phyloP scores from a whole-genome alignment of 495 filamentous ascomycete species.

The Opeltia flavorubescens region DNA sequence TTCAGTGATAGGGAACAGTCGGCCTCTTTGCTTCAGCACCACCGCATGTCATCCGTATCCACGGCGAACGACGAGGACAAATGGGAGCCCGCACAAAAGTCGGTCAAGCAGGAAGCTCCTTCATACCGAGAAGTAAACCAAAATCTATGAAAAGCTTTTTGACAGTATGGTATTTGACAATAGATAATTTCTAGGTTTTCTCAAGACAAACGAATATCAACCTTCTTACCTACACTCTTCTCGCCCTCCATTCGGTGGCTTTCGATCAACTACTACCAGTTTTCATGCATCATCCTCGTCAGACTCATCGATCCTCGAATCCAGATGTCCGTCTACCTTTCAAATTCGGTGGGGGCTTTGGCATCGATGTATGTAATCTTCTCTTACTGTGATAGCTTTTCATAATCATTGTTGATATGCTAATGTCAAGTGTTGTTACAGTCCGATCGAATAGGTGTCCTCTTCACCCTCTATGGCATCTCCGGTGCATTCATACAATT shows the following conservation, averaged over 20 bases:
- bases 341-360: conserved; percentile 67
- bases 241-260: conserved; percentile 62
- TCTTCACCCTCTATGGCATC: conserved; percentile 64
- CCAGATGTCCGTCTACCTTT: conserved; percentile 53
- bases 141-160: not conserved
- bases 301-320: conserved; percentile 35
- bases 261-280: conserved; percentile 73
- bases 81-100: conserved; percentile 5
- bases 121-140: conserved; percentile 37
- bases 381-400: not conserved
- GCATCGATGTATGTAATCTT: conserved; percentile 26
- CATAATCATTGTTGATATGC: conserved; percentile 2
- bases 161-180: conserved; percentile 11
- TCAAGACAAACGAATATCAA: conserved; percentile 62
- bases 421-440: conserved; percentile 14
- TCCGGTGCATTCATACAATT: conserved; percentile 65
- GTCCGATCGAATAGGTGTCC: conserved; percentile 56
- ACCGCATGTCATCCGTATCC: conserved; percentile 3
- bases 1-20: conserved; percentile 28
- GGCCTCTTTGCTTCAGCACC: conserved; percentile 10
- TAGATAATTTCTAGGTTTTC: conserved; percentile 27
- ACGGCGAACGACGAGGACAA: conserved; percentile 4
- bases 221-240: conserved; percentile 56
- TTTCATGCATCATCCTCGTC: conserved; percentile 60
- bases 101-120: conserved; percentile 21